Evolutionary conservation across 768 basidiomycete species (phyloP).

Genomic region (Mycena galopus): DNA sequence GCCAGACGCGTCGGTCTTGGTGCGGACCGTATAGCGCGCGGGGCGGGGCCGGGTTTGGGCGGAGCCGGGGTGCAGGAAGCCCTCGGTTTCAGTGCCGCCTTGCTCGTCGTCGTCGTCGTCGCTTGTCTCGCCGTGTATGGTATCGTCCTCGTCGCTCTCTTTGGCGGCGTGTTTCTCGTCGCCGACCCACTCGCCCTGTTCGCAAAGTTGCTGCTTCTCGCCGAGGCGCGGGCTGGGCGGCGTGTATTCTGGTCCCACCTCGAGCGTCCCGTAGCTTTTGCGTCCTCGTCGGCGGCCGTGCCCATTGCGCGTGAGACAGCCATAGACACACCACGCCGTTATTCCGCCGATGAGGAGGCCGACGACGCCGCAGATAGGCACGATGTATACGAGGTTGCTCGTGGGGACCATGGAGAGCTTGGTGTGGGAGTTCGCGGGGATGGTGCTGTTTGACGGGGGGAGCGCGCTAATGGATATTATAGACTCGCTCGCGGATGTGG

Average conservation of each 20-base stretch:
- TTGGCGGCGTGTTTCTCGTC: conserved; percentile 27
- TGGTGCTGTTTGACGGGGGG: conserved; percentile 41
- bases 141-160: conserved; percentile 20
- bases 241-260: conserved; percentile 41
- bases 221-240: conserved; percentile 33
- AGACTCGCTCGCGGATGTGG: conserved; percentile 34
- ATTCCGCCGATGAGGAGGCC: conserved; percentile 48
- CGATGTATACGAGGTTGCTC: conserved; percentile 42
- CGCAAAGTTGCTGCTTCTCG: conserved; percentile 24
- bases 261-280: conserved; percentile 37
- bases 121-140: conserved; percentile 13
- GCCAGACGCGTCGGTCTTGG: conserved; percentile 16
- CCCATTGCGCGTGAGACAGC: conserved; percentile 45
- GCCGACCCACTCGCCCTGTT: conserved; percentile 32
- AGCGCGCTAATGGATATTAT: conserved; percentile 51
- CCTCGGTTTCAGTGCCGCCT: conserved; percentile 23
- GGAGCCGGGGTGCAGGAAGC: conserved; percentile 34
- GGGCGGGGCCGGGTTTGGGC: conserved; percentile 13
- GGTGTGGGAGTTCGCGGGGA: conserved; percentile 19
- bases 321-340: conserved; percentile 52
- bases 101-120: conserved; percentile 17
- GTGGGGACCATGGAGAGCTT: conserved; percentile 40
- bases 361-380: conserved; percentile 48
- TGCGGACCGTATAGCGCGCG: conserved; percentile 11
- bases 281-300: conserved; percentile 31